A percentile compares a stretch with the other conserved stretches of the same genome.
phyloP scores from a whole-genome alignment of 805 yeast genomes.

The Hanseniaspora jakobsenii region DNA sequence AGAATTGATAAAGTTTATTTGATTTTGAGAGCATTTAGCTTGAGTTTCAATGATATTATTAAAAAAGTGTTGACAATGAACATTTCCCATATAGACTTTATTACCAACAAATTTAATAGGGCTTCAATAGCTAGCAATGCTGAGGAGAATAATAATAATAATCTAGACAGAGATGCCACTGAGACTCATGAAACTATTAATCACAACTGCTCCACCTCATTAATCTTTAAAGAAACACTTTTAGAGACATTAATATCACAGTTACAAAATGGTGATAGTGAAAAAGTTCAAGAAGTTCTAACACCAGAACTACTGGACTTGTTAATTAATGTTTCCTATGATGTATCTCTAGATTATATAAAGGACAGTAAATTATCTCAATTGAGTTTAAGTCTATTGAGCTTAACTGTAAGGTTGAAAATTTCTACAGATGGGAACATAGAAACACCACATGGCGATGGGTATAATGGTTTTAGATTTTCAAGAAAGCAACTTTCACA shows the following conservation, averaged over 20 bases:
- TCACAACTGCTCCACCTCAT: neutral
- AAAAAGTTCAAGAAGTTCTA: neutral
- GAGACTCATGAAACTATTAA: neutral
- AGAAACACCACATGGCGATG: too few relatives aligned
- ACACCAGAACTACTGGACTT: neutral
- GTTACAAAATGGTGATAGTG: neutral
- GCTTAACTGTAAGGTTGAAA: neutral
- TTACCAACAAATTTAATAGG: too few relatives aligned
- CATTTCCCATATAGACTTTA: neutral
- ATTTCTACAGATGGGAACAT: too few relatives aligned
- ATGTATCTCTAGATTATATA: conserved; percentile 6
- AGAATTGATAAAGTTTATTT: neutral
- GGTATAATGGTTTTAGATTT: neutral
- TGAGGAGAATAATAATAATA: neutral
- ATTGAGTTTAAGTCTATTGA: conserved; percentile 2
- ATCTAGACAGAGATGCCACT: neutral
- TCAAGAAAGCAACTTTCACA: conserved; percentile 7
- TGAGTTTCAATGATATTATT: neutral
- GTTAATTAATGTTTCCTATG: conserved; percentile 5
- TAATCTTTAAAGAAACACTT: neutral
- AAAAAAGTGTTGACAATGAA: neutral
- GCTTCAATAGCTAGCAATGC: too few relatives aligned
- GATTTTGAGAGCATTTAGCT: conserved; percentile 1
- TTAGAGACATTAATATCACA: conserved; percentile 6
- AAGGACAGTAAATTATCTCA: conserved; percentile 1